A percentile compares a stretch with the other conserved stretches of the same genome.
phyloP scores from a whole-genome alignment of 108 stramenopile species.

The Pseudonitzschia delicatissima region DNA sequence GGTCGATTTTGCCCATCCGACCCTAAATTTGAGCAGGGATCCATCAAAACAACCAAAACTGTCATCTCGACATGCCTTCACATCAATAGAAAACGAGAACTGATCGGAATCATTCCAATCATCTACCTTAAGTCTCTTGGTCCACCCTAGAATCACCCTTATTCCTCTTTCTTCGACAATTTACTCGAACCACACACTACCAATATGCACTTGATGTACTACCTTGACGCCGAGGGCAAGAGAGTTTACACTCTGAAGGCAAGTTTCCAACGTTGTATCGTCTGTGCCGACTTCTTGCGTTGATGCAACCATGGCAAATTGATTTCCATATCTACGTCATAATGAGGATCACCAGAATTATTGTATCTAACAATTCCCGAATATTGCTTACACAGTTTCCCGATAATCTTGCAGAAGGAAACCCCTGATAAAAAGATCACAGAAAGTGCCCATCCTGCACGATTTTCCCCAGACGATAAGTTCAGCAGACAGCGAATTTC shows the following conservation, averaged over 20 bases:
- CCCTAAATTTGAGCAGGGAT: too few species aligned
- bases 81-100: too few species aligned
- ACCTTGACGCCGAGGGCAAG: conserved; percentile 89
- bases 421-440: conserved; percentile 84
- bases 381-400: not conserved
- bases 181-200: not conserved
- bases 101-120: too few species aligned
- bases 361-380: not conserved
- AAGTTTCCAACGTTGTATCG: conserved; percentile 13
- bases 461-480: conserved; percentile 99
- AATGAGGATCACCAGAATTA: not conserved
- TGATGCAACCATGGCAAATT: not conserved
- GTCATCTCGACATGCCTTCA: too few species aligned
- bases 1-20: too few species aligned
- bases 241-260: conserved; percentile 98
- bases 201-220: conserved; percentile 99
- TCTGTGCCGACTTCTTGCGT: not conserved
- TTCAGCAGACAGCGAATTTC: conserved; percentile 94
- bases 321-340: not conserved
- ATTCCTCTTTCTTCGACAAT: not conserved
- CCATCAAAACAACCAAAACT: too few species aligned
- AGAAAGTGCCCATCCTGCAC: conserved; percentile 92
- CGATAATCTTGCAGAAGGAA: conserved; percentile 62
- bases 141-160: not conserved
- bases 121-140: not conserved